Percentiles rank a stretch among this genome's conserved stretches.
Conservation (phyloP, 768 basidiomycete genomes). For the Tephrocybe sp. region DNA sequence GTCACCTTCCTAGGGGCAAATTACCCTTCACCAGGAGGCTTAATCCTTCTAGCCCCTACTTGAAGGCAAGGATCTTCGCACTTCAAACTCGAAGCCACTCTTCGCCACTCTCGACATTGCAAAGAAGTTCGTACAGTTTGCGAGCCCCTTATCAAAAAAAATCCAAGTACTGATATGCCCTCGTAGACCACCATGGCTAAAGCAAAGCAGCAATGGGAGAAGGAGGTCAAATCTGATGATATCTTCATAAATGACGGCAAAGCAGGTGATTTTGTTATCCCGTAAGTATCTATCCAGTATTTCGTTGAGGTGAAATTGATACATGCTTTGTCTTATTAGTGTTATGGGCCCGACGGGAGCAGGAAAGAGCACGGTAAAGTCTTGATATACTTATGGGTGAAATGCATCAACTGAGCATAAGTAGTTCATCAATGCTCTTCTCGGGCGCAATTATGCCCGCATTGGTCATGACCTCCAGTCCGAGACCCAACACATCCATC, state of each 20-base stretch:
- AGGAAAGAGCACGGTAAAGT: slow-evolving; percentile 3
- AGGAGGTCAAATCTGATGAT: not conserved
- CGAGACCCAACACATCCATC: not conserved
- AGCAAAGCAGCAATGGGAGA: not conserved
- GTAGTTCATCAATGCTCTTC: not conserved
- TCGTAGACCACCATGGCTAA: not conserved
- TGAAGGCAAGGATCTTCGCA: too few species aligned
- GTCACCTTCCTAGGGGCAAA: not conserved
- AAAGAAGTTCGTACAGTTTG: too few species aligned
- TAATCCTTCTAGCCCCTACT: too few species aligned
- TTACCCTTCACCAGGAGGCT: too few species aligned
- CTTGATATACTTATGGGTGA: too few species aligned
- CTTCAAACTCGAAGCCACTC: too few species aligned
- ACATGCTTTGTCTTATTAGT: not conserved
- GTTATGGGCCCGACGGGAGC: not conserved
- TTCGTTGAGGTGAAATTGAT: not conserved
- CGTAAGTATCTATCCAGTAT: not conserved
- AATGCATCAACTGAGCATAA: not conserved
- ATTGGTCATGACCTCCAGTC: not conserved
- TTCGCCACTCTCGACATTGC: too few species aligned
- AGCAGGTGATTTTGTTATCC: not conserved
- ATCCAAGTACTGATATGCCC: too few species aligned
- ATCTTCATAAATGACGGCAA: not conserved
- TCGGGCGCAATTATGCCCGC: not conserved
- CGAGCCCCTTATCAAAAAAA: too few species aligned